These are phyloP conservation scores for Zoysia pacifica DNA, from an alignment of 176 grass and related monocot genomes.

Conservation along the genomic window DNA sequence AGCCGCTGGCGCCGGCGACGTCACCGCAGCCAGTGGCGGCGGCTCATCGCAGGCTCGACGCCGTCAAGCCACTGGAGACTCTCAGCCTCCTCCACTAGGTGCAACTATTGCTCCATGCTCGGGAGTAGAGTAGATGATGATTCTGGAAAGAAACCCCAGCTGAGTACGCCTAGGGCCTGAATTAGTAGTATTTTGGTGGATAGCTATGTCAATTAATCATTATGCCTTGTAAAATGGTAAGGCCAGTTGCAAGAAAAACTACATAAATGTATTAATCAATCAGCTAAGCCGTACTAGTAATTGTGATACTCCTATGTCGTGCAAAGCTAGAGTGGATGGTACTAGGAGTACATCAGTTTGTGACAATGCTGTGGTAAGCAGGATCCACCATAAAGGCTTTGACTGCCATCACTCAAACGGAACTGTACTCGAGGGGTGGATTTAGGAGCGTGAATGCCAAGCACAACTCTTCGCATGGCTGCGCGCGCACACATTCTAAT, in stretches of 20 bases:
- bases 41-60: constrained; percentile 39
- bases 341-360: not conserved
- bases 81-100: constrained; percentile 88
- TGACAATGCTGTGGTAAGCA: constrained; percentile 29
- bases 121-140: constrained; percentile 13
- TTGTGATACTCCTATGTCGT: constrained; percentile 20
- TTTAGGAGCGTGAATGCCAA: constrained; percentile 44
- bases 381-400: constrained; percentile 43
- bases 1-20: constrained; percentile 31
- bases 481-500: constrained; percentile 16
- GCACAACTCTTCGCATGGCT: constrained; percentile 6
- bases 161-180: not conserved
- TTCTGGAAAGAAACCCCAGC: constrained; percentile 50
- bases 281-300: constrained; percentile 29
- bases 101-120: not conserved
- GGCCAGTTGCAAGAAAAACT: constrained; percentile 24
- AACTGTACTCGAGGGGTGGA: constrained; percentile 22
- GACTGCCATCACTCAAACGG: constrained; percentile 32
- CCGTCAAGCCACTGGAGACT: constrained; percentile 64
- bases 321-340: constrained; percentile 4
- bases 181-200: constrained; percentile 5
- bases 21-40: not conserved
- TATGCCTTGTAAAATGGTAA: constrained; percentile 21
- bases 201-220: constrained; percentile 33
- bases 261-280: constrained; percentile 39